phyloP scores from a whole-genome alignment of 176 grass and related monocot species.

The Aegilops longissima region DNA sequence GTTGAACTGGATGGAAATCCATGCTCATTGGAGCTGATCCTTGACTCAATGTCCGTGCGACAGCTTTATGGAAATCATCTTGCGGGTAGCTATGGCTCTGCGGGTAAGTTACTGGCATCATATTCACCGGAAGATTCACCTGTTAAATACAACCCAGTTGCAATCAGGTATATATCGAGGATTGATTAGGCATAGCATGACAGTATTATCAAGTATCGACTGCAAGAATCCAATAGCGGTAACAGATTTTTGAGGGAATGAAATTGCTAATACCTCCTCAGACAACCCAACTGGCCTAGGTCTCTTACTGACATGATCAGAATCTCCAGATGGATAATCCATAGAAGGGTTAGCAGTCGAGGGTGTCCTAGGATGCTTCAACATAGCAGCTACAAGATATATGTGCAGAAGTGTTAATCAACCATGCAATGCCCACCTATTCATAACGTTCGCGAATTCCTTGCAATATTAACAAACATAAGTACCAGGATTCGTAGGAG shows the following conservation, averaged over 20 bases:
- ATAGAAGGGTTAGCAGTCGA: slow-evolving; percentile 64
- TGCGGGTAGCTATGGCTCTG: slow-evolving; percentile 83
- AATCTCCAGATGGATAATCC: slow-evolving; percentile 92
- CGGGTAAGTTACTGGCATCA: slow-evolving; percentile 70
- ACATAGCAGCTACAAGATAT: slow-evolving; percentile 56
- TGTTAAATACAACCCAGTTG: slow-evolving; percentile 37
- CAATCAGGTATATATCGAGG: slow-evolving; percentile 4
- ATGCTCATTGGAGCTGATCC: slow-evolving; percentile 95
- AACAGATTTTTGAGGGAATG: slow-evolving; percentile 14
- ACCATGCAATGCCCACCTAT: not conserved
- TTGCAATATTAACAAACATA: slow-evolving; percentile 23
- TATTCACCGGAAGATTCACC: slow-evolving; percentile 92
- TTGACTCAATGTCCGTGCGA: slow-evolving; percentile 68
- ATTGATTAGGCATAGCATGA: slow-evolving; percentile 1
- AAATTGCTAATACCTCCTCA: slow-evolving; percentile 69
- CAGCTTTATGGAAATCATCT: slow-evolving; percentile 92
- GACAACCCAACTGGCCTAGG: slow-evolving; percentile 87
- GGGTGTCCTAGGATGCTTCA: slow-evolving; percentile 92
- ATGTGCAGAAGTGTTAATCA: slow-evolving; percentile 18
- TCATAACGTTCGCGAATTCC: slow-evolving; percentile 25
- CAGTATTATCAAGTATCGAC: not conserved
- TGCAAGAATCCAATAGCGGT: slow-evolving; percentile 21
- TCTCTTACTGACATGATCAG: slow-evolving; percentile 87
- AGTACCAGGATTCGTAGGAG: slow-evolving; percentile 92
- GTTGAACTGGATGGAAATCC: slow-evolving; percentile 98